Percentiles rank a stretch among this genome's conserved stretches.
phyloP scores from a whole-genome alignment of 2,329 filamentous ascomycete genomes.

The Cadophora luteo-olivacea region DNA sequence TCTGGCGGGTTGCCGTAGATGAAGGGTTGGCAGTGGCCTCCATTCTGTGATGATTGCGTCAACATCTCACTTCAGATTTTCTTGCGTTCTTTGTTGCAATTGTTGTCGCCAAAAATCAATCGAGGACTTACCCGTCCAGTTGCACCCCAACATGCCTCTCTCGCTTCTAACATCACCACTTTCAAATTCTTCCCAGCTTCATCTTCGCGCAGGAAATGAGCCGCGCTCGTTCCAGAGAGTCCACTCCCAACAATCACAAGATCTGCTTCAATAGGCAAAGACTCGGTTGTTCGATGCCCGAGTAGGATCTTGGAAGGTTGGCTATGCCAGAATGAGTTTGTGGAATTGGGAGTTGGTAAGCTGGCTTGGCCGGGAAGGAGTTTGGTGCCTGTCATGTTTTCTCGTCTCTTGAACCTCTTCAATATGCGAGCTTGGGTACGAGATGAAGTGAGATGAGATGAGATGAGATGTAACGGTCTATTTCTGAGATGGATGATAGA shows the following conservation, averaged over 20 bases:
- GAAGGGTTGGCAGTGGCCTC: conserved; percentile 77
- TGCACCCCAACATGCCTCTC: conserved; percentile 83
- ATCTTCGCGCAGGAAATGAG: conserved; percentile 62
- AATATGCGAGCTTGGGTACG: no score
- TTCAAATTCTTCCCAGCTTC: conserved; percentile 50
- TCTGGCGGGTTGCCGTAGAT: conserved; percentile 66
- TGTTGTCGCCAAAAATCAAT: not conserved
- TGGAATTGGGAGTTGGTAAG: conserved; percentile 66
- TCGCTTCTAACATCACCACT: conserved; percentile 78
- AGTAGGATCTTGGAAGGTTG: conserved; percentile 68
- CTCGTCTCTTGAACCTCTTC: no score
- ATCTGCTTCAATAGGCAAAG: conserved; percentile 68
- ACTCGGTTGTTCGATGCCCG: conserved; percentile 70
- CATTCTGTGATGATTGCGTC: conserved; percentile 54
- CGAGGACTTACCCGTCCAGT: conserved; percentile 73
- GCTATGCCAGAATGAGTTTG: conserved; percentile 75
- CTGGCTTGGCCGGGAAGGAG: conserved; percentile 32
- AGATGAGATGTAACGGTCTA: no score
- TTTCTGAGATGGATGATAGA: no score
- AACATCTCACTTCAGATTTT: not conserved
- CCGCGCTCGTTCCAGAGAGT: conserved; percentile 77
- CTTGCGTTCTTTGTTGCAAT: no score
- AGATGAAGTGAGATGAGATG: not conserved
- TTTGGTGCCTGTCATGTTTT: conserved; percentile 30
- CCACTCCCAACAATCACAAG: conserved; percentile 77